Percentiles rank a stretch among this genome's conserved stretches.
Conservation (phyloP, 371 early-diverging fungal species). For the Apophysomyces trapeziformis region DNA sequence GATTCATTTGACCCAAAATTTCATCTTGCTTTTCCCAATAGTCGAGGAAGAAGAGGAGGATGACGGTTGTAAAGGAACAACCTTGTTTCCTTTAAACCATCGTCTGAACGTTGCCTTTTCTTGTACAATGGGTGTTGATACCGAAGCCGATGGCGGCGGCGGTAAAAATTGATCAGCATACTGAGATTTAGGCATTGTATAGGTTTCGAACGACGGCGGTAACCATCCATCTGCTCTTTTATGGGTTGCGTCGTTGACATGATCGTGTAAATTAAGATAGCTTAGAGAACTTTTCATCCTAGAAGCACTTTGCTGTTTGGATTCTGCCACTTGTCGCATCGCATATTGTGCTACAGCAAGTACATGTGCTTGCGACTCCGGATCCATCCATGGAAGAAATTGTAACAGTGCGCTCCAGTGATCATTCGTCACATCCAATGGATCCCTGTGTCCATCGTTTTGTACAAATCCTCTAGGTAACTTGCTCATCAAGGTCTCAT, state of each 20-base stretch:
- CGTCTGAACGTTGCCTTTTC: constrained; percentile 14
- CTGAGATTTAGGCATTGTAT: neutral
- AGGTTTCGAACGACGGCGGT: constrained; percentile 10
- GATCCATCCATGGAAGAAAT: constrained; percentile 14
- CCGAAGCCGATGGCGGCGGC: constrained; percentile 6
- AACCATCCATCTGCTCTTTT: constrained; percentile 33
- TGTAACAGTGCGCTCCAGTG: constrained; percentile 13
- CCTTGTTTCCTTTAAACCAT: constrained; percentile 25
- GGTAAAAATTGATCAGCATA: neutral
- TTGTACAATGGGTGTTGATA: neutral
- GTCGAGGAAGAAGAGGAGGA: neutral
- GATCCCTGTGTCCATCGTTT: neutral
- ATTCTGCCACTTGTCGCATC: constrained; percentile 7
- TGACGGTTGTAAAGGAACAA: constrained; percentile 8
- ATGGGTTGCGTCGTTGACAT: constrained; percentile 3
- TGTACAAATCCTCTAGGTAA: neutral
- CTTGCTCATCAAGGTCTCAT: constrained; percentile 13
- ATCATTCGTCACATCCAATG: constrained; percentile 8
- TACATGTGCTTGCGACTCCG: constrained; percentile 10
- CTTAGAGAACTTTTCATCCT: constrained; percentile 17
- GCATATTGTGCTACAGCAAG: constrained; percentile 9
- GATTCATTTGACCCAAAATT: neutral
- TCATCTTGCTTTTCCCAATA: neutral
- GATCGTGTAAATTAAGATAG: constrained; percentile 16
- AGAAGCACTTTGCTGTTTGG: neutral